Conservation (phyloP, 371 early-diverging fungal species). For the Saksenaea vasiformis region DNA sequence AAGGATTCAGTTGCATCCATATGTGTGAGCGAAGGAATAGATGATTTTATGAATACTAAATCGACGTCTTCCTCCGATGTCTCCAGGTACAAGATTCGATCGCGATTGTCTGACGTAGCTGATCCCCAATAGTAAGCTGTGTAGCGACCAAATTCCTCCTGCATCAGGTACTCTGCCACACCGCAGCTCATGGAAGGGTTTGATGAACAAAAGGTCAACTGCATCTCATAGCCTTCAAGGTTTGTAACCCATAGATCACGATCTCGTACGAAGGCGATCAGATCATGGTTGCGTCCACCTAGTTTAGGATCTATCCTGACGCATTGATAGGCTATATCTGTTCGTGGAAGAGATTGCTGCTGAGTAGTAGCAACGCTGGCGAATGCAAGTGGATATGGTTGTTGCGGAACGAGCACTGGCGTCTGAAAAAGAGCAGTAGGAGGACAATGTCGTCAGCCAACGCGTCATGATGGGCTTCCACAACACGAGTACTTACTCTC, state of each 20-base stretch:
- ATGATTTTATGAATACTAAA: conserved; percentile 50
- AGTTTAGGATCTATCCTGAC: conserved; percentile 60
- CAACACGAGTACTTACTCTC: conserved; percentile 4
- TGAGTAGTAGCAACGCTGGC: not conserved
- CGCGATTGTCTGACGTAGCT: conserved; percentile 6
- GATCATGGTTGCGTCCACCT: conserved; percentile 51
- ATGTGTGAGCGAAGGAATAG: not conserved
- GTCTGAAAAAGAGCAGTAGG: conserved; percentile 1
- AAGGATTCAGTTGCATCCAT: conserved; percentile 7
- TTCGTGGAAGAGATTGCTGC: not conserved
- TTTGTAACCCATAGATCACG: conserved; percentile 70
- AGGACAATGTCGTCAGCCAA: not conserved
- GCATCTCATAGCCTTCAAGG: conserved; percentile 58
- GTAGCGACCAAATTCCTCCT: conserved; percentile 76
- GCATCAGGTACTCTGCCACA: conserved; percentile 60
- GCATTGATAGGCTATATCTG: not conserved
- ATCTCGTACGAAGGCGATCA: conserved; percentile 63
- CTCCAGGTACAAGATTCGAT: conserved; percentile 65
- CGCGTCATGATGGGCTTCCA: not conserved
- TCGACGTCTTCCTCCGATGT: conserved; percentile 68
- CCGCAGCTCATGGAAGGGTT: conserved; percentile 56
- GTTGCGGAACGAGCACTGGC: conserved; percentile 1
- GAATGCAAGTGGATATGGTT: not conserved
- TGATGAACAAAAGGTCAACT: conserved; percentile 59
- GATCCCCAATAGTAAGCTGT: conserved; percentile 74